Evolutionary conservation across 2,329 filamentous ascomycete species (phyloP), one percentile per base, ranked within the genome.

Genomic region (Alternaria sp.): DNA sequence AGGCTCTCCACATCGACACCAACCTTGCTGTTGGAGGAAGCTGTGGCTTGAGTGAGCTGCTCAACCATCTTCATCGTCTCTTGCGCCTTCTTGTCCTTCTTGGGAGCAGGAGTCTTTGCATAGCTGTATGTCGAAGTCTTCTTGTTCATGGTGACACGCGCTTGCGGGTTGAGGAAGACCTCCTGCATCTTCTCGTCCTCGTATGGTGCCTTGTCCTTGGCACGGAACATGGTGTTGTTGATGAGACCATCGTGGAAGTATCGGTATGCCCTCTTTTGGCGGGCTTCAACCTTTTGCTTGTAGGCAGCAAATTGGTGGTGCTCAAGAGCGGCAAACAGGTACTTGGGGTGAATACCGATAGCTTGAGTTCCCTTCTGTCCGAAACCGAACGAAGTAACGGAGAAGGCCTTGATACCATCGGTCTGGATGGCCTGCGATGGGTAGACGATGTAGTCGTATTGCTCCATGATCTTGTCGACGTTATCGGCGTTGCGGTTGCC

Each of bases 401-500:
- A 97, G 87, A 99, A 98, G 13, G 96, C 96, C 85, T 98, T 99
- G 86, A 99, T 87, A 67, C 96, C 96, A 76, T 99, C 96, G 8
- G 96, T 99, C 85, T 99, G 96, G 73, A 99, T 94, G 81, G 89
- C 92, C 74, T 92, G 92, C 83, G 92, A 97, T 50, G 96, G 96
- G 83, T 97, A 99, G 68, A 98, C 93, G 72, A 99, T 97, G 84
- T 97, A 92, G 80, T 99, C 96, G 73, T 96, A 99, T 80, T 97
- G 88, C 86, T 98, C 95, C 92, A 99, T 96, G 72, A 94, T 87
- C 79, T 94, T 89, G 79, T 99, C 96, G 59, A 99, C 90, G 72
- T 99, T 99, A 85, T 99, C 96, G 55, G 96, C 96, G 74, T 99
- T 99, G 76, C 94, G 91, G 85, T 99, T 99, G 63, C 96, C 96